Conservation (phyloP, 1,284 basidiomycete genomes). For the Afroboletus lepidellus region DNA sequence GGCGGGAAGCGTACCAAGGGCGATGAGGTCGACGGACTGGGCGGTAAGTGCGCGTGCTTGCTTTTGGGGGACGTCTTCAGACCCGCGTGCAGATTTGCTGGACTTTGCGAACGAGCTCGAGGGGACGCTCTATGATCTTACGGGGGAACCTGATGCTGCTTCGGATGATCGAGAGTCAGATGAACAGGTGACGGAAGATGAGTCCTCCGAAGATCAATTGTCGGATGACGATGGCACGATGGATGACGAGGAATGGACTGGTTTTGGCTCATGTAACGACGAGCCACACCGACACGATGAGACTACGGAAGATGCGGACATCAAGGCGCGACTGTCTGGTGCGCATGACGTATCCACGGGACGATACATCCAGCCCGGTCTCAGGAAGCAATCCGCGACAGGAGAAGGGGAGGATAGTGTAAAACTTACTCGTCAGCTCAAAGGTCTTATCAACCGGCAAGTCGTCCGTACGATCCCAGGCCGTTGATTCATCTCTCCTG, state of each 20-base stretch:
- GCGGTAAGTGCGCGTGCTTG: constrained; percentile 40
- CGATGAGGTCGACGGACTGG: constrained; percentile 61
- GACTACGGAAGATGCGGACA: neutral
- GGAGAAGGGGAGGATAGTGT: constrained; percentile 47
- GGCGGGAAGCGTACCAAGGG: constrained; percentile 37
- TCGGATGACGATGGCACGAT: no score
- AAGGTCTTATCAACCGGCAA: constrained; percentile 87
- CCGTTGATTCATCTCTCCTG: constrained; percentile 2
- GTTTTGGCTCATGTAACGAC: constrained; percentile 16
- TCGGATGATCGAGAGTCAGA: neutral
- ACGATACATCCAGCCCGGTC: constrained; percentile 65
- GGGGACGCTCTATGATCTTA: constrained; percentile 3
- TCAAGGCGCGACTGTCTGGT: constrained; percentile 19
- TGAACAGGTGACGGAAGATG: neutral
- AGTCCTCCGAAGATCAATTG: no score
- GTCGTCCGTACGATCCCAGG: constrained; percentile 13
- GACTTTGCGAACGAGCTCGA: constrained; percentile 45
- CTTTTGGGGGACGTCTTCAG: neutral
- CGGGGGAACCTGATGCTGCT: neutral
- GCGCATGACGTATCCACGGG: constrained; percentile 29
- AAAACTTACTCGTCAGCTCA: constrained; percentile 78
- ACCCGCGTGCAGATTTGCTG: constrained; percentile 43
- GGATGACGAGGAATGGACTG: constrained; percentile 25
- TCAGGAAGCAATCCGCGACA: constrained; percentile 43
- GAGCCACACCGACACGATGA: constrained; percentile 21